These are phyloP conservation scores for Penicillium sumatraense DNA, from an alignment of 2,329 filamentous ascomycete species.

Conservation along the genomic window DNA sequence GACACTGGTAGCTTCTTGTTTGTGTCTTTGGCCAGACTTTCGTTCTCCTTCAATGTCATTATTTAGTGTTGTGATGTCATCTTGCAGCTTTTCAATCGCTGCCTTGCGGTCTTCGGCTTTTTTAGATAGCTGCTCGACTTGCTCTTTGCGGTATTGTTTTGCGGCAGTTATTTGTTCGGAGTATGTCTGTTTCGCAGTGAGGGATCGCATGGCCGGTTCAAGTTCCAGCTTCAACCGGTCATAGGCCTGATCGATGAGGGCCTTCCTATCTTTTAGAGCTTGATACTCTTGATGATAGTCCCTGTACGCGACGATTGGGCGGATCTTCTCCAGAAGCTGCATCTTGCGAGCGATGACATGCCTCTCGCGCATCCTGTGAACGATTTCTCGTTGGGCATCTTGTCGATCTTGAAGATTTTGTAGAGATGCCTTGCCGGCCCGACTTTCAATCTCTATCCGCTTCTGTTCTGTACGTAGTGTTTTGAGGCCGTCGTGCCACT, in stretches of 20 bases:
- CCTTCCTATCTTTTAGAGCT: slow-evolving; percentile 61
- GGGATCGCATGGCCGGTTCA: slow-evolving; percentile 70
- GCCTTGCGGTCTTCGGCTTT: slow-evolving; percentile 47
- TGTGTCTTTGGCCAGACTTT: slow-evolving; percentile 56
- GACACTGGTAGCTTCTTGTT: slow-evolving; percentile 56
- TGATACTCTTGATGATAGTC: slow-evolving; percentile 55
- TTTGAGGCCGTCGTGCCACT: slow-evolving; percentile 77
- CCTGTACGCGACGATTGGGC: slow-evolving; percentile 69
- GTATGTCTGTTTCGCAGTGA: slow-evolving; percentile 74
- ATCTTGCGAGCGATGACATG: slow-evolving; percentile 69
- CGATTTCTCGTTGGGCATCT: slow-evolving; percentile 74
- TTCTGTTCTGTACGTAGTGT: slow-evolving; percentile 72
- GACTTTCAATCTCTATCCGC: slow-evolving; percentile 61
- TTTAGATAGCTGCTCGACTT: slow-evolving; percentile 60
- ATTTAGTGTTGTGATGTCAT: slow-evolving; percentile 41
- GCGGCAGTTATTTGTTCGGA: slow-evolving; percentile 57
- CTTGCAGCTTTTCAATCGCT: slow-evolving; percentile 46
- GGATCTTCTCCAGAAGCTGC: slow-evolving; percentile 66
- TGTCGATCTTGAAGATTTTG: slow-evolving; percentile 74
- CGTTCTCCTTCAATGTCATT: slow-evolving; percentile 56
- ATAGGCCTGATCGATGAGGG: slow-evolving; percentile 61
- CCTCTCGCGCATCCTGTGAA: slow-evolving; percentile 79
- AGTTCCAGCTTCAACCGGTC: slow-evolving; percentile 63
- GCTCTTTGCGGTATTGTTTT: slow-evolving; percentile 59
- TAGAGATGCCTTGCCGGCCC: slow-evolving; percentile 66